Evolutionary conservation across 495 filamentous ascomycete species (phyloP), one percentile per base, ranked within the genome.

Genomic region (Talaromyces liani): DNA sequence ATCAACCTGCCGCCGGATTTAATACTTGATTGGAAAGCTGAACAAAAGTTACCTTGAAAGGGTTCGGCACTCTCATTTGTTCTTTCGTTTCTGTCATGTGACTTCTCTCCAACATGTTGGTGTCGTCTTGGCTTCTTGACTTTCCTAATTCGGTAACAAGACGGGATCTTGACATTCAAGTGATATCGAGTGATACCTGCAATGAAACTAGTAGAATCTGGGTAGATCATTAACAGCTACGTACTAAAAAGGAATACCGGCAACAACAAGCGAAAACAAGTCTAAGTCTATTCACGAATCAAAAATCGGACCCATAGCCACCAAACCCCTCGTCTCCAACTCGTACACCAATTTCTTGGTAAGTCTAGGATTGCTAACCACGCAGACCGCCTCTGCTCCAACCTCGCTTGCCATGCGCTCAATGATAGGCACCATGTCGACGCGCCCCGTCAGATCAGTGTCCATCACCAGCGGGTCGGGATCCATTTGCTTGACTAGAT

Each of bases 271-370:
- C 53, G 12, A 56, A 29, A 56, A 27, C 2, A 55, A 27, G 27
- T 27, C 27, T 6, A 54, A 24, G 8, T 56, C 18, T 12, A 36
- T 58, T 80, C 73, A 92, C 29, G 89, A 92, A 77, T 93, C 91
- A 72, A 90, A 93, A 65, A 94, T 89, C 6, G 90, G 86, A 31
- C 90, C 91, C 75, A 85, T 93, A 4, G 90, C 87, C 12, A 87
- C 84, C 27, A 91, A 74, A 0, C 88, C 88, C 58, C 86, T 78
- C 8, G 76, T 81, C 70, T 92, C 88, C 67, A 94, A 77, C 22
- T 85, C 88, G 75, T 87, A 91, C 6, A 92, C 88, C 39, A 92
- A 81, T 72, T 85, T 85, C 69, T 79, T 77, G 51, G 90, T 93
- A 58, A 91, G 75, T 63, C 76, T 82, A 63, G 87, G 87, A 73